Base-by-base conservation (phyloP, 306 rosid species). In the Pachyrhizus erosus region DNA sequence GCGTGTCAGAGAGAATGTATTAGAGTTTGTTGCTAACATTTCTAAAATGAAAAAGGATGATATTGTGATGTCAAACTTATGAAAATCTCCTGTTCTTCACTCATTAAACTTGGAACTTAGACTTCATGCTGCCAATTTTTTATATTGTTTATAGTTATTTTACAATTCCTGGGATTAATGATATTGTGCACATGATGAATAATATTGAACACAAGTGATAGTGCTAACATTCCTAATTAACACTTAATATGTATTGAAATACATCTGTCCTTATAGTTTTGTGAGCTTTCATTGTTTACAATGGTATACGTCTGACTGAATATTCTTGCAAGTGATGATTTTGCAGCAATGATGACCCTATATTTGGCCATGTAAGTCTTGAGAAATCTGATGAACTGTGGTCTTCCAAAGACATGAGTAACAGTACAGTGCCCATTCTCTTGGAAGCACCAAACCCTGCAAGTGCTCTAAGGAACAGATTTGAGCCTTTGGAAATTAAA, bases 331-430 rank as follows among this genome's bases (percentile, higher is more conserved):
- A 83, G 85, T 87, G 91, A 81, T 87, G 87, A 82, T 90, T 86
- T 87, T 91, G 87, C 92, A 93, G 96, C 85, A 88, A 91, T 58
- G 90, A 91, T 82, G 96, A 89, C 81, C 81, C 89, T 67, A 61
- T 91, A 52, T 93, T 90, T 89, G 88, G 92, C 77, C 76, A 83
- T 24, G 84, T 33, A 85, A 89, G 52, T 83, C 86, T 90, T 69
- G 91, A 84, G 78, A 88, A 84, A 76, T 62, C 82, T 79, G 86
- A 84, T 42, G 92, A 81, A 86, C 83, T 85, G n/a, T 91, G 96
- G 96, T 79, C 93, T 64, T 87, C 96, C 18, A 89, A 84, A 84
- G 90, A 87, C 70, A 84, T 74, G 15, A 76, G 80, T 29, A 78
- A 86, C 40, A 69, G 80, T 80, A 78, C 78, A 18, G 82, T 45